phyloP scores from a whole-genome alignment of 129 eudicot genomes.

The Cynara cardunculus region DNA sequence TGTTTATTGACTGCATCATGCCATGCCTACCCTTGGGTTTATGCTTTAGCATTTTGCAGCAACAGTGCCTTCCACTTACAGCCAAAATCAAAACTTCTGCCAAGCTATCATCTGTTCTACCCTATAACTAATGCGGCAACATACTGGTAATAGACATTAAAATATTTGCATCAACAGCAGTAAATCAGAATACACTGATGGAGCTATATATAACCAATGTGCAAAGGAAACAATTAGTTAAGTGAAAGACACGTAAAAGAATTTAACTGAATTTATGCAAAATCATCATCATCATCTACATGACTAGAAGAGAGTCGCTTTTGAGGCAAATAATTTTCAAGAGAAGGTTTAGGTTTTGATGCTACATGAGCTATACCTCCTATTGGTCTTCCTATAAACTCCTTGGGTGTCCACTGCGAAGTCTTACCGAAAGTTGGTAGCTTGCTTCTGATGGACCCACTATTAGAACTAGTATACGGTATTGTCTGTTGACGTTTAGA shows the following conservation, averaged over 20 bases:
- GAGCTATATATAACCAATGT: background rate
- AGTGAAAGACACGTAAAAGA: background rate
- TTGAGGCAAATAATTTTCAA: constrained; percentile 46
- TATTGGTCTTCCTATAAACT: constrained; percentile 36
- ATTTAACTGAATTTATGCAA: constrained; percentile 28
- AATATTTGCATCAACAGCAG: background rate
- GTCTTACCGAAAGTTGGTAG: constrained; percentile 40
- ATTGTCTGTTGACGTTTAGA: constrained; percentile 33
- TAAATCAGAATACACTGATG: background rate
- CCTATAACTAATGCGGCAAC: background rate
- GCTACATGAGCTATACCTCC: constrained; percentile 38
- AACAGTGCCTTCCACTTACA: background rate
- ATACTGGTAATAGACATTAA: background rate
- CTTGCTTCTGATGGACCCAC: constrained; percentile 30
- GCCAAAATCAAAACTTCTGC: background rate
- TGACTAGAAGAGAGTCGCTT: constrained; percentile 47
- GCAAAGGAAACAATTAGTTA: background rate
- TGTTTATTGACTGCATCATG: background rate
- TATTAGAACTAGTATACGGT: constrained; percentile 31
- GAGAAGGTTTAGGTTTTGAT: constrained; percentile 34
- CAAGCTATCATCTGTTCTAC: background rate
- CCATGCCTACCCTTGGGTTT: background rate
- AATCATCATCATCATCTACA: constrained; percentile 51
- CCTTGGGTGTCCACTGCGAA: constrained; percentile 33
- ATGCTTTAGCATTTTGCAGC: background rate